A percentile compares a stretch with the other conserved stretches of the same genome.
These are phyloP conservation scores for Suillus luteus DNA, from an alignment of 768 basidiomycete species.

Conservation along the genomic window DNA sequence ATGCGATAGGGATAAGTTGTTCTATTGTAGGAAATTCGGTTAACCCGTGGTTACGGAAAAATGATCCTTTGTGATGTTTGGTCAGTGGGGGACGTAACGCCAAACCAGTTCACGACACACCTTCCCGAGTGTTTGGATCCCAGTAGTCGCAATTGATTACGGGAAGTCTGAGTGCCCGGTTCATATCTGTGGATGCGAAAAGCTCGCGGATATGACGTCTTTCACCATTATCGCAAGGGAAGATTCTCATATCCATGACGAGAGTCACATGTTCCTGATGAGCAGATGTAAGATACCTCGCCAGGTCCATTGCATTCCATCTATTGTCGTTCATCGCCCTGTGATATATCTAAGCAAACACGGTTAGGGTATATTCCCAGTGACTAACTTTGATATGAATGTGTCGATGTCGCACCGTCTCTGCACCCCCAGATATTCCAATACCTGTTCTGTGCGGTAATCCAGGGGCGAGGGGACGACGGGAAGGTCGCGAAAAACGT, in stretches of 20 bases:
- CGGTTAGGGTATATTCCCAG: neutral
- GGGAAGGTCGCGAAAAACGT: conserved; percentile 84
- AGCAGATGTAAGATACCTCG: conserved; percentile 4
- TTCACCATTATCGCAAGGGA: neutral
- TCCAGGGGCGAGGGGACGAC: conserved; percentile 35
- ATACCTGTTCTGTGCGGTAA: neutral
- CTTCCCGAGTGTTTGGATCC: neutral
- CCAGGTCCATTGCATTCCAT: neutral
- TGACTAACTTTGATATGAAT: neutral
- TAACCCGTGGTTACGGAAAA: neutral
- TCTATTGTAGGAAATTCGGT: neutral
- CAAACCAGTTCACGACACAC: neutral
- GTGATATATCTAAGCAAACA: neutral
- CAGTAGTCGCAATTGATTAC: neutral
- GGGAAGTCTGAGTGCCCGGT: neutral
- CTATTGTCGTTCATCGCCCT: neutral
- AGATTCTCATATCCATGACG: neutral
- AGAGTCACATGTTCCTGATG: neutral
- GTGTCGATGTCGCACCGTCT: neutral
- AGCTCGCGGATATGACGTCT: neutral
- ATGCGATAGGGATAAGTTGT: neutral
- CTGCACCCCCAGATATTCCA: conserved; percentile 5
- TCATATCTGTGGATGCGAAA: neutral
- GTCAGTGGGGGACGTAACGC: neutral
- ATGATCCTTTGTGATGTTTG: neutral